Base-by-base conservation (phyloP, 2,329 filamentous ascomycete species). In the Calonectria ilicicola region DNA sequence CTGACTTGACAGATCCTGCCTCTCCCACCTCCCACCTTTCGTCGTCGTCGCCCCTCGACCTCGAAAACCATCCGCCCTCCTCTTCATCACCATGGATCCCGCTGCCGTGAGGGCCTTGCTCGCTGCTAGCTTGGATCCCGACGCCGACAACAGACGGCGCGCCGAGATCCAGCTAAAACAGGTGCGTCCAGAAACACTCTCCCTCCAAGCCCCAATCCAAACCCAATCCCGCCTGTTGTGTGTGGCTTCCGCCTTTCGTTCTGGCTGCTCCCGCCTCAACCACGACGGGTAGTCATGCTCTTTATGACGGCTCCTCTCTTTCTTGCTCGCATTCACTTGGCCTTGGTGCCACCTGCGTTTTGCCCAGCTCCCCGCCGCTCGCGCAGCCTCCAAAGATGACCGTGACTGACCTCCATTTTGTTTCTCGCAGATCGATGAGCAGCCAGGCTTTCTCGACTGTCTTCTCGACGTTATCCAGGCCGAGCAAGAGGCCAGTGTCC, bases 401-500 rank as follows among this genome's bases (percentile, higher is more conserved):
- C 23, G 15, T 70, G 69, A 70, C 78, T 79, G 72, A 79, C 75
- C 72, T 73, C 69, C 63, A 69, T 68, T 71, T 27, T 63, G 46
- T 60, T 32, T 58, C 40, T 15, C 72, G 51, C 82, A 98, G 95
- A 95, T 97, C 83, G 96, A 98, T 87, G 92, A 95, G 79, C 93
- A 96, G 84, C 89, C 94, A 74, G 96, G 96, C 77, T 98, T 99
- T 85, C 93, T 94, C 83, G 94, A 97, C 84, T 94, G 95, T 79
- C 91, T 98, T 75, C 89, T 98, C 81, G 95, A 97, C 83, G 95
- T 99, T 81, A 89, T 98, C 79, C 93, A 97, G 86, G 90, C 91
- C 74, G 97, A 99, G 86, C 94, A 96, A 85, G 94, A 98, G 79
- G 89, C 92, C 80, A 93, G 93, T 75, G 91, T 98, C 78, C 93